Conservation (phyloP, 2,329 filamentous ascomycete genomes). For the Cyphellophora europaea region DNA sequence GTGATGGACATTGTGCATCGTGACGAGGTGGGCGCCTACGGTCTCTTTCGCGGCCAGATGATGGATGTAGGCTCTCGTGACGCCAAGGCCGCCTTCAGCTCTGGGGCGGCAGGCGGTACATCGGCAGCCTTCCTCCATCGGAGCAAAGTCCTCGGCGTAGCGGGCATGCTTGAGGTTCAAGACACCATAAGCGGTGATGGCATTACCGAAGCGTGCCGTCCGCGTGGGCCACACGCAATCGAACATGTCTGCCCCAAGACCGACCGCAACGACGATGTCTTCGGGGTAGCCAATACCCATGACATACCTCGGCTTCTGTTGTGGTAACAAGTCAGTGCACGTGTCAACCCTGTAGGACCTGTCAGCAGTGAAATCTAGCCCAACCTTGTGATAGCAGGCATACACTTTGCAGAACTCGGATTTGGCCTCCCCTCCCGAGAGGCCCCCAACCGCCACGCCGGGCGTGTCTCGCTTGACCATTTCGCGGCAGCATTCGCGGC, state of each 20-base stretch:
- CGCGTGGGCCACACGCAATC: conserved; percentile 98
- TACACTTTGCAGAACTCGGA: conserved; percentile 78
- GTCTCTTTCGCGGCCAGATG: conserved; percentile 93
- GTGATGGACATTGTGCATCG: conserved; percentile 94
- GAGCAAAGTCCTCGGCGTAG: conserved; percentile 70
- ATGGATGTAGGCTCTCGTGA: conserved; percentile 83
- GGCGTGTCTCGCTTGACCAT: conserved; percentile 91
- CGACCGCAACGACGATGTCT: conserved; percentile 86
- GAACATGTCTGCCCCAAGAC: conserved; percentile 97
- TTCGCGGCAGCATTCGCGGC: conserved; percentile 68
- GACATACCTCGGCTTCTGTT: conserved; percentile 92
- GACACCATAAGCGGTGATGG: conserved; percentile 71
- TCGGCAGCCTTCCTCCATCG: conserved; percentile 72
- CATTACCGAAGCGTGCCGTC: conserved; percentile 92
- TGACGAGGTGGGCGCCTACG: conserved; percentile 67
- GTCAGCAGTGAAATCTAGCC: conserved; percentile 6
- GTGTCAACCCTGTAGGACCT: conserved; percentile 51
- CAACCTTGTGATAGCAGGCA: conserved; percentile 7
- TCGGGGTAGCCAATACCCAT: conserved; percentile 98
- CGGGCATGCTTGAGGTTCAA: conserved; percentile 71
- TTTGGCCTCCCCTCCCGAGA: conserved; percentile 93
- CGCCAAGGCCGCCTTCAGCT: conserved; percentile 59
- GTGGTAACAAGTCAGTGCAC: conserved; percentile 76
- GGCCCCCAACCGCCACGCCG: conserved; percentile 89
- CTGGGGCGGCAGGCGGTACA: conserved; percentile 66